Evolutionary conservation across 495 filamentous ascomycete genomes (phyloP), one percentile per base, ranked within the genome.

Genomic region (Talaromyces stipitatus): DNA sequence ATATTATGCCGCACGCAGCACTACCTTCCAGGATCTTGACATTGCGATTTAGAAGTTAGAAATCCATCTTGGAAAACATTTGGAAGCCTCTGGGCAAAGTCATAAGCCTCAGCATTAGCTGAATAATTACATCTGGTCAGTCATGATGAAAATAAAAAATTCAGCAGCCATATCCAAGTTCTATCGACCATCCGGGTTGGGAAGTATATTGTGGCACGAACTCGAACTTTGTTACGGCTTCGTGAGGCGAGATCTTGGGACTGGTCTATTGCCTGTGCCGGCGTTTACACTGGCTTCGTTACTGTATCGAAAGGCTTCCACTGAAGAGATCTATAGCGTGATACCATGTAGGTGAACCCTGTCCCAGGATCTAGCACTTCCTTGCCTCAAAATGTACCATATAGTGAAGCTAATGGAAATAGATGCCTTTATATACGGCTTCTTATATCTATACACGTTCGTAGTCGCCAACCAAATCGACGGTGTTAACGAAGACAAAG

Each of bases 391-490:
- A 12, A 5, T 14, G 16, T 20, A 2, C 36, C 18, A 41, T 16
- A 18, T 7, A 7, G 7, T 29, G 5, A 16, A 41, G n/a, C 2
- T 9, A 38, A 38, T 5, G 22, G 2, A 11, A 14, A 48, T 12
- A 48, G 45, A 48, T 14, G 45, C 45, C 45, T 48, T 48, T 10
- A 16, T 48, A 11, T 48, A 48, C 45, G 45, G 45, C 45, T 48
- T 48, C 24, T 20, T 48, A 6, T 48, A 48, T 10, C 45, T 48
- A 11, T 48, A 57, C 43, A 24, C 23, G 14, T 57, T 57, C 20
- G 55, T 48, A 38, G 28, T 57, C 24, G 27, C 48, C 4, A 57
- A 57, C 27, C 55, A 57, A 23, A 50, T 57, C 27, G 48, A 45
- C 24, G 45, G 41, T 18, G 55, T 57, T 0, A 20, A 48, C 14